Evolutionary conservation across 305 asterid species (phyloP).

Genomic region (Fraxinus paxiana): DNA sequence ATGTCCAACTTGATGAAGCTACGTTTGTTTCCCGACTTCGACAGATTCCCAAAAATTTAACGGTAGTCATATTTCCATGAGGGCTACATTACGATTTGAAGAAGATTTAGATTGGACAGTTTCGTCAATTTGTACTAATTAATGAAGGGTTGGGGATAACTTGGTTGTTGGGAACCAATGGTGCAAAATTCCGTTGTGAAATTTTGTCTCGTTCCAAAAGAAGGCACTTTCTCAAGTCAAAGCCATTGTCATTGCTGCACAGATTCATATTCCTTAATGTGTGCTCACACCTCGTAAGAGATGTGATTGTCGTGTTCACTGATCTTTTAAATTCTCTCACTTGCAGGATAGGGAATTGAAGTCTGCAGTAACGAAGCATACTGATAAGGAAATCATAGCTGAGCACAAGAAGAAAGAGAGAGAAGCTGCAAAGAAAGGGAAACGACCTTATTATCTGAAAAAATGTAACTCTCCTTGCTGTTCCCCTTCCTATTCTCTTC

Average conservation of each 20-base stretch:
- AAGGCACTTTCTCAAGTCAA: neutral
- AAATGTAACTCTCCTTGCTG: constrained; percentile 43
- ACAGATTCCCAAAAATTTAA: neutral
- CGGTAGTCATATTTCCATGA: no score
- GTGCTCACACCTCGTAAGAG: neutral
- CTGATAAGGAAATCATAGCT: constrained; percentile 63
- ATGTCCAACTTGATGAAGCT: neutral
- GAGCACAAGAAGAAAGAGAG: constrained; percentile 94
- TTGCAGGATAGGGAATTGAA: constrained; percentile 69
- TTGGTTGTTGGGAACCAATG: neutral
- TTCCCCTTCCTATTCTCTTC: neutral
- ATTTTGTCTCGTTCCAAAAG: neutral
- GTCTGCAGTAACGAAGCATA: constrained; percentile 50
- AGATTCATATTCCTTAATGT: constrained; percentile 4
- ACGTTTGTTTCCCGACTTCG: neutral
- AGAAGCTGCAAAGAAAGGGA: constrained; percentile 92
- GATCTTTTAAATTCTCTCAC: constrained; percentile 7
- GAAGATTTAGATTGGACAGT: neutral
- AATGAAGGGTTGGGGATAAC: neutral
- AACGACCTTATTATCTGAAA: constrained; percentile 76
- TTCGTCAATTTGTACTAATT: neutral
- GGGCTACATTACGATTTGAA: no score
- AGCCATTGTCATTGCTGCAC: neutral
- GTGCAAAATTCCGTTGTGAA: neutral
- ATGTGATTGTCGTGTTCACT: neutral